Conservation (phyloP, 257 asterid species). For the Scutellaria barbata region DNA sequence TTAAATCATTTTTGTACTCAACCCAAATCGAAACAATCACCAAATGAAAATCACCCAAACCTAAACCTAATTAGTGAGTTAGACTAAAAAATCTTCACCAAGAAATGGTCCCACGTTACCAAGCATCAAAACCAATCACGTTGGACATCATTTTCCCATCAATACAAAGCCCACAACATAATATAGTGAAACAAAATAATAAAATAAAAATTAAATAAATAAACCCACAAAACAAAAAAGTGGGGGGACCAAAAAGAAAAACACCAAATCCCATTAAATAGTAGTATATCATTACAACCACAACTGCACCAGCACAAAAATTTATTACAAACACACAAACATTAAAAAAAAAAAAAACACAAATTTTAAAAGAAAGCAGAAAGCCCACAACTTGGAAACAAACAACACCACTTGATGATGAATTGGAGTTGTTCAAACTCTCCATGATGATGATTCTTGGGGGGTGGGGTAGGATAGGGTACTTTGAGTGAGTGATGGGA, state of each 20-base stretch:
- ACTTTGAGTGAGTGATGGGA: slow-evolving; percentile 30
- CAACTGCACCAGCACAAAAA: slow-evolving; percentile 23
- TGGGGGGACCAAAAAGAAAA: not conserved
- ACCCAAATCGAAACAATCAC: no score
- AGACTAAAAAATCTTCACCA: not conserved
- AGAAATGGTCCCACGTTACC: not conserved
- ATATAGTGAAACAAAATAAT: not conserved
- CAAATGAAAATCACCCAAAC: not conserved
- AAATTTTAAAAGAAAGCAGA: slow-evolving; percentile 33
- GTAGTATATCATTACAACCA: slow-evolving; percentile 31
- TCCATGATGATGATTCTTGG: slow-evolving; percentile 32
- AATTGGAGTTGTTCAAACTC: slow-evolving; percentile 33
- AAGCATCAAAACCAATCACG: slow-evolving; percentile 11
- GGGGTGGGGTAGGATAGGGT: not conserved
- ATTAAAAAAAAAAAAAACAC: slow-evolving; percentile 15
- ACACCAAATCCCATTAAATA: slow-evolving; percentile 2
- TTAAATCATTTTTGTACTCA: no score
- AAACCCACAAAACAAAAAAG: not conserved
- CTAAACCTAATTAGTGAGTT: not conserved
- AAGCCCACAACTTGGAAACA: slow-evolving; percentile 27
- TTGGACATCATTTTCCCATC: slow-evolving; percentile 33
- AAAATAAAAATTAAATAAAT: not conserved
- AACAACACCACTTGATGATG: slow-evolving; percentile 40
- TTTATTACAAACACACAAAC: slow-evolving; percentile 38
- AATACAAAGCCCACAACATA: slow-evolving; percentile 15